Percentiles rank a stretch among this genome's conserved stretches.
These are phyloP conservation scores for Kazachstania psychrophila DNA, from an alignment of 805 yeast genomes.

Conservation along the genomic window DNA sequence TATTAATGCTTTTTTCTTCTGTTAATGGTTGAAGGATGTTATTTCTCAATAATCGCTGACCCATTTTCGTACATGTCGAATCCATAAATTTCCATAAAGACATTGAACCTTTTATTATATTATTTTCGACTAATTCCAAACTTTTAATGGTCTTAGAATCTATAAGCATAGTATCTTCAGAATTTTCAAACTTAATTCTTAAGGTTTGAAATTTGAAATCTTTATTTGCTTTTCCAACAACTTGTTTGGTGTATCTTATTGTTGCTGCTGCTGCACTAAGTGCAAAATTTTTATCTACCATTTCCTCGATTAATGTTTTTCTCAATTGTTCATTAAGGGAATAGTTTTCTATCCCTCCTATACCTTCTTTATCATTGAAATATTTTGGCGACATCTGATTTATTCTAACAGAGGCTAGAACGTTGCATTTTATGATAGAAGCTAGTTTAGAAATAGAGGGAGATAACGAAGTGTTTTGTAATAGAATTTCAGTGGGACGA, in stretches of 20 bases:
- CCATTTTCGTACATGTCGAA: conserved; percentile 39
- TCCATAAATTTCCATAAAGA: conserved; percentile 33
- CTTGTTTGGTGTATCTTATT: conserved; percentile 17
- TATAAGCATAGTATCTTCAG: conserved; percentile 37
- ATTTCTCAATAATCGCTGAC: conserved; percentile 33
- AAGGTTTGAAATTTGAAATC: conserved; percentile 22
- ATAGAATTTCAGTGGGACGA: conserved; percentile 30
- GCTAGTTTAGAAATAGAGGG: conserved; percentile 29
- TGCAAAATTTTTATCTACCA: conserved; percentile 26
- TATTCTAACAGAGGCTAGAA: conserved; percentile 20
- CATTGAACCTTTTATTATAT: conserved; percentile 22
- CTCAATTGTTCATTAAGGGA: conserved; percentile 8
- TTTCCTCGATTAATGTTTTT: conserved; percentile 10
- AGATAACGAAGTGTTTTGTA: conserved; percentile 25
- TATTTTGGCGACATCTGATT: conserved; percentile 17
- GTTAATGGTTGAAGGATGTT: conserved; percentile 42
- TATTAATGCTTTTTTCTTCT: conserved; percentile 28
- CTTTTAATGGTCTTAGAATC: conserved; percentile 32
- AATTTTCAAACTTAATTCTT: conserved; percentile 32
- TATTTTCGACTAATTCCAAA: conserved; percentile 35
- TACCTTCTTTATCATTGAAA: conserved; percentile 25
- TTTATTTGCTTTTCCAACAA: conserved; percentile 7
- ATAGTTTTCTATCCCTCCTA: conserved; percentile 14
- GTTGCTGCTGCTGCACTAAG: conserved; percentile 31
- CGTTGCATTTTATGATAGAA: conserved; percentile 30